Conservation (phyloP, 345 rosid species). For the Raphanus sativus region DNA sequence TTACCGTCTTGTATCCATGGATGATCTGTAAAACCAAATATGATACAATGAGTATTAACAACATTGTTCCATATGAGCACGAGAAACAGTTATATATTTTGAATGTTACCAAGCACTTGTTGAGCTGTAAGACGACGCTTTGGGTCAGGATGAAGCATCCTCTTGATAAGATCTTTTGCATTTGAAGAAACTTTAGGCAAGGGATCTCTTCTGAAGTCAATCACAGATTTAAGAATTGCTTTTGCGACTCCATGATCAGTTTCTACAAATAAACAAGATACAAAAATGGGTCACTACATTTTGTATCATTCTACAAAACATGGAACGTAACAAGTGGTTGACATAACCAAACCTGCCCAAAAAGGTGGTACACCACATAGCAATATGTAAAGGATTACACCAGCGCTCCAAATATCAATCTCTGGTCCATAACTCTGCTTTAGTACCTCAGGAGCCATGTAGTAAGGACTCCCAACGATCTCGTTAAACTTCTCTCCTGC, state of each 20-base stretch:
- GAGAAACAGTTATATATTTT: not conserved
- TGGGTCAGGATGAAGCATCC: constrained; percentile 95
- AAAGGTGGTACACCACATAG: constrained; percentile 97
- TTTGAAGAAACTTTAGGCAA: constrained; percentile 94
- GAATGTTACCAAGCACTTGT: constrained; percentile 78
- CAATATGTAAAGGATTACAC: constrained; percentile 86
- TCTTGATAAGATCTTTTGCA: constrained; percentile 86
- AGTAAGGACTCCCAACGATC: constrained; percentile 97
- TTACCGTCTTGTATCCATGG: constrained; percentile 93
- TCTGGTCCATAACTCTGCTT: constrained; percentile 85
- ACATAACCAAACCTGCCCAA: constrained; percentile 81
- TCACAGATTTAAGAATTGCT: constrained; percentile 73
- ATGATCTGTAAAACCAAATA: constrained; percentile 55
- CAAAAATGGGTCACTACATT: not conserved
- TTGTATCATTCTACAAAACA: not conserved
- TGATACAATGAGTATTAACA: not conserved
- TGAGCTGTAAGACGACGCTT: constrained; percentile 86
- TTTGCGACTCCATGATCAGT: constrained; percentile 98
- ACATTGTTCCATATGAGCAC: not conserved
- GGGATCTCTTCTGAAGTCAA: constrained; percentile 94
- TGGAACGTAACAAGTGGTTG: not conserved
- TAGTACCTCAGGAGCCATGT: constrained; percentile 98
- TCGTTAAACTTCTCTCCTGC: constrained; percentile 82
- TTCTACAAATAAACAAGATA: constrained; percentile 48
- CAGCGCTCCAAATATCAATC: constrained; percentile 97